Base-by-base conservation (phyloP, 2,329 filamentous ascomycete genomes). In the Colletotrichum cereale region DNA sequence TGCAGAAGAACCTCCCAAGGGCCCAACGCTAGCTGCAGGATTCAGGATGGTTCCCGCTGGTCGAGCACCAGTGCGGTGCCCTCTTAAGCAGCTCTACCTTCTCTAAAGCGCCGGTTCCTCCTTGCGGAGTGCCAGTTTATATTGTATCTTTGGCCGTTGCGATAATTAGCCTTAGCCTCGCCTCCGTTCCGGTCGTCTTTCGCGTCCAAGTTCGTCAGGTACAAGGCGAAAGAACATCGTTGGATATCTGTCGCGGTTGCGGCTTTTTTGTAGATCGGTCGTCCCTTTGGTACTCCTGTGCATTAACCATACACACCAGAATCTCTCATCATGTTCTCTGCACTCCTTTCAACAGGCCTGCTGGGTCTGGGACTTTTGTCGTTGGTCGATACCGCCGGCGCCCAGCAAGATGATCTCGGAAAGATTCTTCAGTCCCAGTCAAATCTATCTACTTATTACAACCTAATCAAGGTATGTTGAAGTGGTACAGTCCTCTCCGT, bases 361-460 rank as follows among this genome's bases (percentile, higher is more conserved):
- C 12, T 72, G 21, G 50, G 40, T 5, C 12, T 72, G 21, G 50
- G 40, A 5, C 61, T 72, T 16, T 14, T 42, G 24, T 50, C 26
- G 14, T 14, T 42, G 6, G 16, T 60, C 21, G 0, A n/a, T 36
- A 50, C 73, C 7, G 69, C 42, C 40, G 73, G 75, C 5, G 75
- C 75, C 24, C 73, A 75, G 14, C 74, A 76, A 10, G 70, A 74
- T 1, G 82, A 85, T 71, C 73, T 87, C 56, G 83, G 82, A 2
- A 78, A 77, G 10, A 78, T 85, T 29, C 74, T 86, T 16, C 75
- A 79, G 7, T 77, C 75, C 5, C 79, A 84, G 60, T 77, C 78
- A 66, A 83, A 86, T 61, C 78, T 86, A 47, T 82, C 80, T 11
- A 86, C 80, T 2, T 86, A 83, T 73, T 83, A 84, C 73, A 77